Evolutionary conservation across 306 rosid genomes (phyloP).

Genomic region (Canavalia ensiformis): DNA sequence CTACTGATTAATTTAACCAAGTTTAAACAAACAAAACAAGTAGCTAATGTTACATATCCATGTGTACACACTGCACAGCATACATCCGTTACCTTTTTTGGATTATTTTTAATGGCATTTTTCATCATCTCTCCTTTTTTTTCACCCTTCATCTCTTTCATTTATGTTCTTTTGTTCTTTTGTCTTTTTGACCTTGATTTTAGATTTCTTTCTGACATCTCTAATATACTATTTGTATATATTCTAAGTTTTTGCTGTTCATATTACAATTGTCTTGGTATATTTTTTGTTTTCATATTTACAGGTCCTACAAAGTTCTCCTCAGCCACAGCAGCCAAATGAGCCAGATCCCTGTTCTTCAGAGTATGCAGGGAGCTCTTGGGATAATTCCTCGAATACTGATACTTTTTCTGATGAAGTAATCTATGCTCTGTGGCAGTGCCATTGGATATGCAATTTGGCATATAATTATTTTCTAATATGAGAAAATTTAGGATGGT

Average conservation of each 20-base stretch:
- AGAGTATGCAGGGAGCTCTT: conserved; percentile 65
- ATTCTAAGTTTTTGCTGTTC: conserved; percentile 2
- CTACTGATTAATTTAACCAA: too few species aligned
- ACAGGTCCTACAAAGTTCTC: conserved; percentile 74
- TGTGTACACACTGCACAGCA: conserved; percentile 10
- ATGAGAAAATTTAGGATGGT: conserved; percentile 25
- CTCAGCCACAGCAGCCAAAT: conserved; percentile 56
- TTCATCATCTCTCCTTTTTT: not conserved
- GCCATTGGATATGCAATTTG: conserved; percentile 10
- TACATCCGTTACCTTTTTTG: not conserved
- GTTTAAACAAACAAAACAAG: not conserved
- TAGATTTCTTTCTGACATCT: conserved; percentile 30
- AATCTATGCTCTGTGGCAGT: conserved; percentile 20
- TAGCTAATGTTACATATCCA: not conserved
- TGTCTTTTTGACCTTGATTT: not conserved
- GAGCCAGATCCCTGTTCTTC: conserved; percentile 68
- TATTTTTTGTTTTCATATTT: conserved; percentile 36
- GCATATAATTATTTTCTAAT: conserved; percentile 22
- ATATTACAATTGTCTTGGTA: conserved; percentile 11
- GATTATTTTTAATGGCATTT: not conserved
- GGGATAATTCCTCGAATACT: conserved; percentile 67
- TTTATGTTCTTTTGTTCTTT: conserved; percentile 13
- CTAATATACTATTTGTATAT: conserved; percentile 14
- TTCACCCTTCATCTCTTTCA: not conserved
- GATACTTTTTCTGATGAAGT: conserved; percentile 76